phyloP scores from a whole-genome alignment of 306 rosid species.

The Hippophae tibetana region DNA sequence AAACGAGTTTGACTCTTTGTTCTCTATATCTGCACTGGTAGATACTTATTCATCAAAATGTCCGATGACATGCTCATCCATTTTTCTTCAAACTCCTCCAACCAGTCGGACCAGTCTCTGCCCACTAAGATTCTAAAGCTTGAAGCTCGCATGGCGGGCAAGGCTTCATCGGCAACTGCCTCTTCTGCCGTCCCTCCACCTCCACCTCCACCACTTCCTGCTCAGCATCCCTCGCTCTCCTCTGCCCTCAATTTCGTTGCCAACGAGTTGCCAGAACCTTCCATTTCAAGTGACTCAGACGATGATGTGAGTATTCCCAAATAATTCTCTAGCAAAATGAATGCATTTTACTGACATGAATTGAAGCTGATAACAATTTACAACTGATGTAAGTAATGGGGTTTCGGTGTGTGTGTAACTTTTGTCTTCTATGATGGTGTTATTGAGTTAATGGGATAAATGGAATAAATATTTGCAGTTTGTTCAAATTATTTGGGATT shows the following conservation, averaged over 20 bases:
- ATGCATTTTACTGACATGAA: background rate
- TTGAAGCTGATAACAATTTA: background rate
- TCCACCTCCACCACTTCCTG: conserved; percentile 25
- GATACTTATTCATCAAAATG: conserved; percentile 27
- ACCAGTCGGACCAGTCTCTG: conserved; percentile 95
- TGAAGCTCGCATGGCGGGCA: conserved; percentile 96
- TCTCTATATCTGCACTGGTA: conserved; percentile 7
- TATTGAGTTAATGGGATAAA: too few relatives aligned
- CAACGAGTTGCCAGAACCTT: conserved; percentile 57
- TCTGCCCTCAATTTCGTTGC: conserved; percentile 47
- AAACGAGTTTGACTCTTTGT: background rate
- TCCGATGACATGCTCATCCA: conserved; percentile 91
- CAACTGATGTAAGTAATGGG: background rate
- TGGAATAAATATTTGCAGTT: too few relatives aligned
- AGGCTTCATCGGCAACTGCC: conserved; percentile 46
- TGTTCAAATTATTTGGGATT: too few relatives aligned
- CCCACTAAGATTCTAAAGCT: conserved; percentile 95
- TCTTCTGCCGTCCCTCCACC: conserved; percentile 14
- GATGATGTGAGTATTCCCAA: conserved; percentile 52
- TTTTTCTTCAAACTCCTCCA: conserved; percentile 93
- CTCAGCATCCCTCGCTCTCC: conserved; percentile 25
- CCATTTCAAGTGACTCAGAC: conserved; percentile 91
- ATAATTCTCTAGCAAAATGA: conserved; percentile 9
- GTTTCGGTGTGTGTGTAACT: background rate
- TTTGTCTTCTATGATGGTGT: too few relatives aligned